Evolutionary conservation across 2,329 filamentous ascomycete species (phyloP).

Genomic region (Cladosporium sp.): DNA sequence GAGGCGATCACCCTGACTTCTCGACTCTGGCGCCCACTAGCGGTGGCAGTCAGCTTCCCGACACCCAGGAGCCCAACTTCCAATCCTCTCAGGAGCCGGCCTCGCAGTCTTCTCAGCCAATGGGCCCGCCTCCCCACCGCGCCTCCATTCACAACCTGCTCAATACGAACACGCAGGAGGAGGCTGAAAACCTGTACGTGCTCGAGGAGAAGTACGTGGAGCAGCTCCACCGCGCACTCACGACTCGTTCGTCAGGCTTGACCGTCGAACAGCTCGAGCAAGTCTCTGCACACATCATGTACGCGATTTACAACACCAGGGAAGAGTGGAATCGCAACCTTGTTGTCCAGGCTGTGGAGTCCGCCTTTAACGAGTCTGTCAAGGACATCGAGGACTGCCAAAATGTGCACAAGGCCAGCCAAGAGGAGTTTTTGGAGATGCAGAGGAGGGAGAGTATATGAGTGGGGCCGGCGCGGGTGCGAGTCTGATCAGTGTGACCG

Average conservation of each 20-base stretch:
- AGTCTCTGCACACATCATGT: constrained; percentile 85
- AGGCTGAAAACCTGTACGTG: constrained; percentile 27
- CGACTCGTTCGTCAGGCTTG: constrained; percentile 64
- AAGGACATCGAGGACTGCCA: constrained; percentile 58
- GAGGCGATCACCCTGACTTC: constrained; percentile 50
- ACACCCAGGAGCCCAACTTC: constrained; percentile 51
- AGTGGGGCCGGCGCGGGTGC: no score
- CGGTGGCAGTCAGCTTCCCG: constrained; percentile 55
- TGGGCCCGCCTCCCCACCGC: constrained; percentile 28
- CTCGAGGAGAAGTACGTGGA: constrained; percentile 49
- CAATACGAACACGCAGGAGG: constrained; percentile 28
- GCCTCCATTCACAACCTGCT: constrained; percentile 35
- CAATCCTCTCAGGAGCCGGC: constrained; percentile 34
- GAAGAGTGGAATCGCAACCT: constrained; percentile 76
- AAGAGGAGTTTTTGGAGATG: constrained; percentile 22
- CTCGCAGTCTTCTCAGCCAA: constrained; percentile 30
- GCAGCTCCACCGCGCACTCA: constrained; percentile 57
- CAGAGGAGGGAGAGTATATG: background rate
- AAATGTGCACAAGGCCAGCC: constrained; percentile 36
- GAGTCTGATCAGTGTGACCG: no score
- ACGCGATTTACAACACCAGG: constrained; percentile 73
- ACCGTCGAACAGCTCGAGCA: constrained; percentile 94
- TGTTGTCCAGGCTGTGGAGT: constrained; percentile 58
- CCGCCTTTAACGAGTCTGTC: constrained; percentile 71
- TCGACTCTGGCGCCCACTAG: constrained; percentile 41